These are phyloP conservation scores for Talaromyces albobiverticillius DNA, from an alignment of 2,329 filamentous ascomycete species.

Conservation along the genomic window DNA sequence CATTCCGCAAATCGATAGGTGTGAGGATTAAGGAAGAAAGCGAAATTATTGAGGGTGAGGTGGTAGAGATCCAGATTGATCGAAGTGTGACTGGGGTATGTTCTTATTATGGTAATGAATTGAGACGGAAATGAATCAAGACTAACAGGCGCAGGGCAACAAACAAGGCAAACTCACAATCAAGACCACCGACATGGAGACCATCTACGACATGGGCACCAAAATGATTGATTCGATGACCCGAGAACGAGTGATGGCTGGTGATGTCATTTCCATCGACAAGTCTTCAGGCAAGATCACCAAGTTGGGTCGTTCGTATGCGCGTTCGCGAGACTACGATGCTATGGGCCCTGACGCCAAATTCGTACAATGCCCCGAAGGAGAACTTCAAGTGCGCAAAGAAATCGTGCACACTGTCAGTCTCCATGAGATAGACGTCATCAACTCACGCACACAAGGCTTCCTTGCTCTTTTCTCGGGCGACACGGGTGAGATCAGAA, in stretches of 20 bases:
- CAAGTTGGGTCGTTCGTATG: slow-evolving; percentile 92
- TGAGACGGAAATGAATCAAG: slow-evolving; percentile 16
- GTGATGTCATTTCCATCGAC: slow-evolving; percentile 97
- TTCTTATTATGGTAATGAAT: slow-evolving; percentile 10
- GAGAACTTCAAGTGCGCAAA: slow-evolving; percentile 93
- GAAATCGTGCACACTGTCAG: slow-evolving; percentile 97
- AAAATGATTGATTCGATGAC: slow-evolving; percentile 99
- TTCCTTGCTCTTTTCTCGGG: slow-evolving; percentile 97
- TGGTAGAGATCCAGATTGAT: slow-evolving; percentile 98
- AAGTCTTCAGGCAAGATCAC: slow-evolving; percentile 98
- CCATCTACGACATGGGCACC: slow-evolving; percentile 97
- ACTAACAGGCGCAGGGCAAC: slow-evolving; percentile 57
- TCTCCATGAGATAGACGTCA: slow-evolving; percentile 97
- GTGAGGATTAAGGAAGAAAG: slow-evolving; percentile 98
- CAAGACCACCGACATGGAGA: slow-evolving; percentile 99
- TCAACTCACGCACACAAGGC: slow-evolving; percentile 98
- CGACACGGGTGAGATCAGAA: slow-evolving; percentile 95
- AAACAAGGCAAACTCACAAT: slow-evolving; percentile 99
- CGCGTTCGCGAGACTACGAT: slow-evolving; percentile 94
- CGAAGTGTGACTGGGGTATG: slow-evolving; percentile 82
- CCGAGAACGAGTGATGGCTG: slow-evolving; percentile 97
- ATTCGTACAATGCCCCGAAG: slow-evolving; percentile 95
- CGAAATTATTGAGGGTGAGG: slow-evolving; percentile 98
- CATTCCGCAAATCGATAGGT: slow-evolving; percentile 98
- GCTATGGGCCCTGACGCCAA: slow-evolving; percentile 98